Percentiles rank a stretch among this genome's conserved stretches.
Evolutionary conservation across 176 grass and related monocot species (phyloP).

Genomic region (Paspalum vaginatum): DNA sequence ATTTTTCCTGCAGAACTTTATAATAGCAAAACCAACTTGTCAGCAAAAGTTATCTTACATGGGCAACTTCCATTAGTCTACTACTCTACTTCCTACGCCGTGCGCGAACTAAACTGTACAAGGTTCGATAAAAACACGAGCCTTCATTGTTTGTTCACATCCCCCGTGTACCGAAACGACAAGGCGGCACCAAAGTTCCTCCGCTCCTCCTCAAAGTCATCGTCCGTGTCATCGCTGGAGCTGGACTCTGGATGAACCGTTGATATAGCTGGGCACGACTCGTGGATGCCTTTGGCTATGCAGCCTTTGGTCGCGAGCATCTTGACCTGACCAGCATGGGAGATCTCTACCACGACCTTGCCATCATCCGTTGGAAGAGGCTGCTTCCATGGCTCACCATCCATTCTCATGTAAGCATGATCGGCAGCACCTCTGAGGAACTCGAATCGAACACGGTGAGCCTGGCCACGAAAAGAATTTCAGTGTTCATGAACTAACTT

Average conservation of each 20-base stretch:
- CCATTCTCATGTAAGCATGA: conserved; percentile 94
- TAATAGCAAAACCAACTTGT: conserved; percentile 8
- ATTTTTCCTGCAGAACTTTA: background rate
- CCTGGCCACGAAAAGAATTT: conserved; percentile 45
- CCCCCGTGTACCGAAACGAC: conserved; percentile 48
- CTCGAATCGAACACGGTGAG: conserved; percentile 73
- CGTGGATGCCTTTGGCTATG: conserved; percentile 63
- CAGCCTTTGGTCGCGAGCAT: conserved; percentile 72
- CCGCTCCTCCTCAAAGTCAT: conserved; percentile 49
- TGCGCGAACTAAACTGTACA: conserved; percentile 49
- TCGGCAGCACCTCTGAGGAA: conserved; percentile 62
- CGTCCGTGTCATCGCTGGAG: conserved; percentile 43
- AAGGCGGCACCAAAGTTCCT: conserved; percentile 53
- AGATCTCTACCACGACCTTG: conserved; percentile 85
- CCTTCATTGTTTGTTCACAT: conserved; percentile 44
- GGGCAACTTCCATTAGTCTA: conserved; percentile 20
- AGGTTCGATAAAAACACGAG: conserved; percentile 16
- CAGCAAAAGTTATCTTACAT: conserved; percentile 41
- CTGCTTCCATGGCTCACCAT: conserved; percentile 98
- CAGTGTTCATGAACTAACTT: background rate
- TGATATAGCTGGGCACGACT: conserved; percentile 16
- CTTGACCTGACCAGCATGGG: conserved; percentile 78
- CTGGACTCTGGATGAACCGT: conserved; percentile 39
- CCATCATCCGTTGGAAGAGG: conserved; percentile 72
- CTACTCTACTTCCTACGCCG: conserved; percentile 43